phyloP scores from a whole-genome alignment of 2,329 filamentous ascomycete genomes.

The Botrytis cinerea region DNA sequence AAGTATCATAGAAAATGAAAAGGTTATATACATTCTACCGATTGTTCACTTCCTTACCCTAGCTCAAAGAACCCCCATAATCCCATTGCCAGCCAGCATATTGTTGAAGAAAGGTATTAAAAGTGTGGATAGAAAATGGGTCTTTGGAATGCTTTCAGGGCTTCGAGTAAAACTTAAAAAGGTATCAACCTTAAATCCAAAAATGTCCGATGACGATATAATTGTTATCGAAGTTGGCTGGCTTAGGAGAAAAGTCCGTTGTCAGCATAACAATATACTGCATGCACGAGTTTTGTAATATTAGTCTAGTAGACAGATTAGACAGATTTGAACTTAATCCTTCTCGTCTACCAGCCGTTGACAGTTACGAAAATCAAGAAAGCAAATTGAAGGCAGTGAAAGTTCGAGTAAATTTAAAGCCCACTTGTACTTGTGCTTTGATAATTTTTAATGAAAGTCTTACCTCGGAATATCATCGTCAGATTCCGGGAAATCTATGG shows the following conservation, averaged over 20 bases:
- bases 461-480: neutral
- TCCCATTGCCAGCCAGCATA: neutral
- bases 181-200: slow-evolving; percentile 2
- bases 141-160: neutral
- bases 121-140: neutral
- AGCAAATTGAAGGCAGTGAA: neutral
- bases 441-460: neutral
- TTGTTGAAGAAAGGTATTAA: neutral
- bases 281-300: neutral
- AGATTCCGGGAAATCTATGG: neutral
- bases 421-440: neutral
- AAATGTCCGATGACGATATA: slow-evolving; percentile 14
- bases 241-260: neutral
- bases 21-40: neutral
- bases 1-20: neutral
- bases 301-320: neutral
- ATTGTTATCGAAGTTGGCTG: slow-evolving; percentile 1
- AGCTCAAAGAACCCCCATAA: neutral
- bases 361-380: neutral
- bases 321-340: neutral
- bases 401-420: neutral
- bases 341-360: neutral
- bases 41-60: neutral
- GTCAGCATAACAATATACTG: neutral
- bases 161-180: neutral